These are phyloP conservation scores for Neurospora hispaniola DNA, from an alignment of 495 filamentous ascomycete genomes.

Conservation along the genomic window DNA sequence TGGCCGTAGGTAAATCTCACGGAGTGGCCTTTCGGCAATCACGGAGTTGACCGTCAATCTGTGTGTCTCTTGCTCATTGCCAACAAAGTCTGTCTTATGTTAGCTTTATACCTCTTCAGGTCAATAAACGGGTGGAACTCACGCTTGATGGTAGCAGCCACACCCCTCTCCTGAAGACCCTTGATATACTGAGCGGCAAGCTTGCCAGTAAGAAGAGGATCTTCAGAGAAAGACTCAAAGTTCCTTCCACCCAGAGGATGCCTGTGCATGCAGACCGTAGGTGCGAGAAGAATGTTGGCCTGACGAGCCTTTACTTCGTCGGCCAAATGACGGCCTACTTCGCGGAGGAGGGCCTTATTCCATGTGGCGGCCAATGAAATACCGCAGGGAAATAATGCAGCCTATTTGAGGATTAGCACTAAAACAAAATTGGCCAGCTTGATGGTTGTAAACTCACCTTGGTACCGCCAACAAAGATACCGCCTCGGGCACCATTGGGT, in stretches of 20 bases:
- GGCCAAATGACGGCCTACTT: constrained; percentile 61
- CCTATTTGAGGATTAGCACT: constrained; percentile 37
- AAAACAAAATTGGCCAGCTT: constrained; percentile 26
- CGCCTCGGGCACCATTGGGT: constrained; percentile 70
- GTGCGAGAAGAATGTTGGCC: constrained; percentile 63
- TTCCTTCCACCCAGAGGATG: constrained; percentile 73
- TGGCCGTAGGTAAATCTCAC: constrained; percentile 73
- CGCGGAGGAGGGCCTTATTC: constrained; percentile 56
- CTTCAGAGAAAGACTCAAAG: constrained; percentile 82
- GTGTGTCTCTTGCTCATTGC: constrained; percentile 77
- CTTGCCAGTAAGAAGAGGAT: constrained; percentile 67
- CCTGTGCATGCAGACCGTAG: constrained; percentile 75
- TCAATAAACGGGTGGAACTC: constrained; percentile 3
- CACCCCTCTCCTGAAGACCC: constrained; percentile 63
- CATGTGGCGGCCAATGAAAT: constrained; percentile 73
- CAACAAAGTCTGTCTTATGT: constrained; percentile 53
- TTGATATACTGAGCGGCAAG: constrained; percentile 63
- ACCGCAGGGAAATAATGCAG: constrained; percentile 63
- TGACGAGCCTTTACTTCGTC: constrained; percentile 64
- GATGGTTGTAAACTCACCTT: constrained; percentile 31
- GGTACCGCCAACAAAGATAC: constrained; percentile 52
- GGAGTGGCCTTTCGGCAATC: constrained; percentile 59
- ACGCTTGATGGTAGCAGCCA: constrained; percentile 74
- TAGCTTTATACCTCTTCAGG: constrained; percentile 6
- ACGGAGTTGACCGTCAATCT: constrained; percentile 62